Conservation (phyloP, 352 stramenopile species). For the Phytophthora foliorum region DNA sequence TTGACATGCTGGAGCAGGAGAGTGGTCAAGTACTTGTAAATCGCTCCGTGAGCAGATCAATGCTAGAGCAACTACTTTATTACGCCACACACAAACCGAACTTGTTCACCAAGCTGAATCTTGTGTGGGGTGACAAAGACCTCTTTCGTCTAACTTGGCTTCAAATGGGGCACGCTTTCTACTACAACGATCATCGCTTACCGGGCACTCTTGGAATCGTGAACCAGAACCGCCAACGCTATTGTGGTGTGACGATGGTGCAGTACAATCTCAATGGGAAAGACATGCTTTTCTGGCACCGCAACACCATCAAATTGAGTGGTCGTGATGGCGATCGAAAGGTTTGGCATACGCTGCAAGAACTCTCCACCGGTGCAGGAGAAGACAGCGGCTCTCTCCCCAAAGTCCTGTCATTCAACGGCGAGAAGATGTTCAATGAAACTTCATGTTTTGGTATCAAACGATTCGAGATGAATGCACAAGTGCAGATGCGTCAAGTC, state of each 20-base stretch:
- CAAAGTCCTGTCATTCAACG: constrained; percentile 67
- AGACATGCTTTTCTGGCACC: constrained; percentile 58
- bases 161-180: constrained; percentile 39
- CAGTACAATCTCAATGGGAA: constrained; percentile 54
- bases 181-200: constrained; percentile 49
- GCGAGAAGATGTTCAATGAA: constrained; percentile 69
- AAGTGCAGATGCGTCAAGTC: constrained; percentile 38
- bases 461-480: constrained; percentile 42
- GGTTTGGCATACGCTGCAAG: constrained; percentile 62
- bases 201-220: constrained; percentile 54
- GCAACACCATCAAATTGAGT: constrained; percentile 74
- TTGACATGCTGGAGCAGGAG: constrained; percentile 64
- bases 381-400: constrained; percentile 29
- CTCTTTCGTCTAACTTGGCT: constrained; percentile 66
- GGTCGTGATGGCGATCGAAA: constrained; percentile 37
- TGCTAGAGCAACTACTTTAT: constrained; percentile 59
- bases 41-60: constrained; percentile 33
- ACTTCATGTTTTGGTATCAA: constrained; percentile 78
- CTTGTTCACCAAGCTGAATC: constrained; percentile 59
- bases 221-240: constrained; percentile 45
- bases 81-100: constrained; percentile 54
- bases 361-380: constrained; percentile 39
- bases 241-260: constrained; percentile 62
- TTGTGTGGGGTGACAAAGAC: constrained; percentile 70
- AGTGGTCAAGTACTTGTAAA: constrained; percentile 62